Base-by-base conservation (phyloP, 805 yeast species). In the Naumovozyma baii region DNA sequence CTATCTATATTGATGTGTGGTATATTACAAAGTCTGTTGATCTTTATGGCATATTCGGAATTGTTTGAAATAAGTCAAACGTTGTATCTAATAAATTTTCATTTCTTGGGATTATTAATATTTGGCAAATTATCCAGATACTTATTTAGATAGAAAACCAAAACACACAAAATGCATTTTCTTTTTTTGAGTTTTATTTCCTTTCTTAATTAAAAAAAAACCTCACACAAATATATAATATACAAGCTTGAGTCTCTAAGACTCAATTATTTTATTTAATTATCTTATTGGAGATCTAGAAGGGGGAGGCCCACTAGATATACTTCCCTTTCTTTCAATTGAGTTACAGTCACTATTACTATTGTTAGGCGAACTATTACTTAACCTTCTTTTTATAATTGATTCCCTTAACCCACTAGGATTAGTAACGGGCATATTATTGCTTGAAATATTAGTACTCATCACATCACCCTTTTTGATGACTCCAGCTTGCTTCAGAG, bases 401-500 rank as follows among this genome's bases (percentile, higher is more conserved):
- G 60, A 57, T 40, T 59, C 61, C 37, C 64, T 49, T 26, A 60
- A 40, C 3, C 63, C 59, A 35, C 60, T 52, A n/a, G 63, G 63
- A 37, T 61, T 59, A n/a, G 63, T 57, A 7, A 59, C 55, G 1
- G 64, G 64, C 16, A 56, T 37, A 40, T 54, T 59, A 39, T 59
- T 58, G 35, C 46, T 55, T 33, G 58, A 54, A 35, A n/a, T n/a
- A n/a, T 49, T 46, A 3, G 46, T 41, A 13, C 31, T 29, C 16
- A 45, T 46, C 18, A 55, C 43, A 18, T 52, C 59, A 34, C 53
- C 56, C 3, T 51, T 39, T 20, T 51, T 61, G 10, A 49, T 43
- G 10, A 68, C 67, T 5, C 85, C 85, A 2, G 78, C 83, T 58
- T 70, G 79, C 50, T 78, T 83, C 72, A 87, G 73, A 9, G 95